A percentile compares a stretch with the other conserved stretches of the same genome.
phyloP scores from a whole-genome alignment of 371 early-diverging fungal species.

The Chytridium lagenaria region DNA sequence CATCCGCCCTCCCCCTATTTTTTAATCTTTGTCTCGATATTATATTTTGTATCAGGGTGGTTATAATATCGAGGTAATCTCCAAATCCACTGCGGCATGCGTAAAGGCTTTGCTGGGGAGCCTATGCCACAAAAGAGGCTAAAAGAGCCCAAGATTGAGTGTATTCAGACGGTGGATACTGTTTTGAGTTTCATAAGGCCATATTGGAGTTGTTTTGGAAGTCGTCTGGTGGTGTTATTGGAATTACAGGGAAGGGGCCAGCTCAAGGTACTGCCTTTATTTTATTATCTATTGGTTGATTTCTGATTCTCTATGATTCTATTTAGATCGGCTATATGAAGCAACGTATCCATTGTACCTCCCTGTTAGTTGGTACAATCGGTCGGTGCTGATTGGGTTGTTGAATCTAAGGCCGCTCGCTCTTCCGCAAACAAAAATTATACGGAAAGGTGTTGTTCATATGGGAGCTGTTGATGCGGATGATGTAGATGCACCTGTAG shows the following conservation, averaged over 20 bases:
- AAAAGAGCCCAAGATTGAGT: conserved; percentile 27
- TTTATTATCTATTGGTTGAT: too few species aligned
- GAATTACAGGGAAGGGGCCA: too few species aligned
- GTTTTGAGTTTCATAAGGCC: conserved; percentile 58
- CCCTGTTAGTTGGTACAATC: not conserved
- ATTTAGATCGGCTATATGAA: too few species aligned
- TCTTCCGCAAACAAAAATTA: not conserved
- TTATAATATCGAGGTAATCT: conserved; percentile 76
- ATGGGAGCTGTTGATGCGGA: too few species aligned
- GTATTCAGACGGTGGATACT: conserved; percentile 56
- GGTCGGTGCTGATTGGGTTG: not conserved
- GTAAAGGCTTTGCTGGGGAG: conserved; percentile 71
- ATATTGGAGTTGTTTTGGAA: conserved; percentile 58
- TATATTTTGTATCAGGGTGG: conserved; percentile 68
- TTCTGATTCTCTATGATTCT: too few species aligned
- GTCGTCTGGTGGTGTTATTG: too few species aligned
- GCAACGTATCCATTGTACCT: not conserved
- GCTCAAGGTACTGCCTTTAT: too few species aligned
- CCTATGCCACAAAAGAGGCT: conserved; percentile 41
- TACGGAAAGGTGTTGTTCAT: not conserved
- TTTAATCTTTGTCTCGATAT: not conserved
- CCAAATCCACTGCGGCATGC: conserved; percentile 78
- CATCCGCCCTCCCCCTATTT: too few species aligned
- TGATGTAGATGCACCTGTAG: not conserved
- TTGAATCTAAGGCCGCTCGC: not conserved